phyloP scores from a whole-genome alignment of 805 yeast genomes.

The Candida anglica region DNA sequence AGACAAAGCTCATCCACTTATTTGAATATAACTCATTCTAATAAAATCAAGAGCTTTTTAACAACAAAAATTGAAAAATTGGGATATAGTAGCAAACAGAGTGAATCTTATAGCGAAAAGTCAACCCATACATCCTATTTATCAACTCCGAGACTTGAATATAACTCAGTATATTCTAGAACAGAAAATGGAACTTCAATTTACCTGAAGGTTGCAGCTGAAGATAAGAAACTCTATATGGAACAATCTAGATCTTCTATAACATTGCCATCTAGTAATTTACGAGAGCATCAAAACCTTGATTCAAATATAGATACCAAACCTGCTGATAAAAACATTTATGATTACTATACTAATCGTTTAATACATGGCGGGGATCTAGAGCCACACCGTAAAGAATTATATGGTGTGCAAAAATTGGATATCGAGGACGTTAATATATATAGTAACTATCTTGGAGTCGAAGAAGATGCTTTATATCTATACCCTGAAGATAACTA shows the following conservation, averaged over 20 bases:
- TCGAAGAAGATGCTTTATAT: constrained; percentile 16
- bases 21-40: constrained; percentile 11
- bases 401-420: constrained; percentile 1
- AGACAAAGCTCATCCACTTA: constrained; percentile 5
- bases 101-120: constrained; percentile 1
- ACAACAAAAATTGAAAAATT: constrained; percentile 20
- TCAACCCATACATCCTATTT: neutral
- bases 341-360: constrained; percentile 9
- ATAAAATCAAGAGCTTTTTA: constrained; percentile 17
- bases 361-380: constrained; percentile 3
- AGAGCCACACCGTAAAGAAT: neutral
- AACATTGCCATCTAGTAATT: neutral
- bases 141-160: neutral
- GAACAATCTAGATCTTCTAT: constrained; percentile 6
- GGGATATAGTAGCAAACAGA: constrained; percentile 10
- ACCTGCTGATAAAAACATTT: constrained; percentile 10
- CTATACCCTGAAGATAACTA: constrained; percentile 26
- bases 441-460: constrained; percentile 22
- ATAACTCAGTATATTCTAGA: too few relatives aligned
- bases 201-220: constrained; percentile 1
- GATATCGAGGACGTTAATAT: constrained; percentile 14
- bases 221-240: constrained; percentile 7
- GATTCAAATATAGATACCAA: neutral
- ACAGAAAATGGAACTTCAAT: neutral
- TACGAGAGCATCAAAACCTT: neutral